Conservation (phyloP, 345 rosid species). For the Eucalyptus regnans region DNA sequence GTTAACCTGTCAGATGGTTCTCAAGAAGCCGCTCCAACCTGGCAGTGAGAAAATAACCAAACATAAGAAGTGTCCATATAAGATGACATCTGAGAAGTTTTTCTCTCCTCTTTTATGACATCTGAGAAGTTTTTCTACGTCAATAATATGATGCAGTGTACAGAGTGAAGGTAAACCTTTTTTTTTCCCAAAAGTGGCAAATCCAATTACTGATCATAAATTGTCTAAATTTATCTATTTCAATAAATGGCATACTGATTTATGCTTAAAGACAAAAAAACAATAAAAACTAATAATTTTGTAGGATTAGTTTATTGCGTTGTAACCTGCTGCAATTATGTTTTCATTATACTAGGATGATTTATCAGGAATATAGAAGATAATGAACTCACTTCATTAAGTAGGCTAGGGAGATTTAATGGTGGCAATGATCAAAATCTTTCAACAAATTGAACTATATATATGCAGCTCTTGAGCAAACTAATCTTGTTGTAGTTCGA, state of each 20-base stretch:
- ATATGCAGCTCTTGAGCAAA: neutral
- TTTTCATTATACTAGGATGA: neutral
- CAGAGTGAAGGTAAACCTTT: neutral
- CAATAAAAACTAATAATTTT: neutral
- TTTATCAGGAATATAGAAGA: neutral
- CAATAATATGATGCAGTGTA: neutral
- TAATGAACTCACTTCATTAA: neutral
- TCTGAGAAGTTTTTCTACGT: neutral
- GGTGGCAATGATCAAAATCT: neutral
- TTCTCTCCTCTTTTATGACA: neutral
- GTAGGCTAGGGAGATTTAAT: neutral
- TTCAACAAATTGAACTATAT: neutral
- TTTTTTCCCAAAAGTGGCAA: neutral
- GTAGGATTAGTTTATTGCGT: neutral
- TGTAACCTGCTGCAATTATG: neutral
- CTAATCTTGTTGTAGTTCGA: neutral
- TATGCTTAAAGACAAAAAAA: neutral
- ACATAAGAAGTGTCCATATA: neutral
- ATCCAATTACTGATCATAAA: neutral
- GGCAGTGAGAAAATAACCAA: neutral
- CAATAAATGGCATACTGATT: neutral
- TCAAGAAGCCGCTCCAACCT: neutral
- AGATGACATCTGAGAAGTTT: neutral
- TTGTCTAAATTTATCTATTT: neutral
- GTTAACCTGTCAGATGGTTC: neutral